phyloP scores from a whole-genome alignment of 208 protist species.

The Naegleria gruberi region DNA sequence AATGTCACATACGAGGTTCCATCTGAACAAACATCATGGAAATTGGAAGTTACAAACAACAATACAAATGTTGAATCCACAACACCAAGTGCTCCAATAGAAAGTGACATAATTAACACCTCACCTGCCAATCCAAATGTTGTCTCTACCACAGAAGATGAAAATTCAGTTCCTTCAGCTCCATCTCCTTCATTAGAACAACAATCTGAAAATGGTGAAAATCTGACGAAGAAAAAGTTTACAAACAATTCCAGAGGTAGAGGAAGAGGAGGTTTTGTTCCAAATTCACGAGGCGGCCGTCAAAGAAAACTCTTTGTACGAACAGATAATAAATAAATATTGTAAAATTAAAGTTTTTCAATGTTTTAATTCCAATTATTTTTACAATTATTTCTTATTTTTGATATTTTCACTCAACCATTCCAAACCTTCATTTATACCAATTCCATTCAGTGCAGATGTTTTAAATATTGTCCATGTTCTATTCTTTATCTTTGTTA shows the following conservation, averaged over 20 bases:
- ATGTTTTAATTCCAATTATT: background rate
- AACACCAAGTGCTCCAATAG: background rate
- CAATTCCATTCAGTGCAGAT: background rate
- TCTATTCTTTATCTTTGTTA: constrained; percentile 22
- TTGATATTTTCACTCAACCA: background rate
- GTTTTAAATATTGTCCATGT: constrained; percentile 24
- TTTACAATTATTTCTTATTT: background rate
- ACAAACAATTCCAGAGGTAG: background rate
- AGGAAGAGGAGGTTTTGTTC: background rate
- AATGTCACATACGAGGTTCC: background rate
- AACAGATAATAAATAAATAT: background rate
- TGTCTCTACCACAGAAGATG: background rate
- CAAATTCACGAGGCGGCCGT: background rate
- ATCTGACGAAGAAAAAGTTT: background rate
- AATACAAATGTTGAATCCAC: background rate
- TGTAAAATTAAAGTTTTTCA: background rate
- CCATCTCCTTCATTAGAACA: background rate
- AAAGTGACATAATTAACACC: background rate
- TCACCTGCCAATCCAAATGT: background rate
- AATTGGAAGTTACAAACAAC: too few species aligned
- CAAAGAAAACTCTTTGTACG: background rate
- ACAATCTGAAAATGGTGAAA: background rate
- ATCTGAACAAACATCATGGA: background rate
- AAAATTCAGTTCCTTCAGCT: background rate
- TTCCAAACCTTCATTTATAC: constrained; percentile 4